phyloP scores from a whole-genome alignment of 495 filamentous ascomycete species.

The Saxophila tyrrhenica region DNA sequence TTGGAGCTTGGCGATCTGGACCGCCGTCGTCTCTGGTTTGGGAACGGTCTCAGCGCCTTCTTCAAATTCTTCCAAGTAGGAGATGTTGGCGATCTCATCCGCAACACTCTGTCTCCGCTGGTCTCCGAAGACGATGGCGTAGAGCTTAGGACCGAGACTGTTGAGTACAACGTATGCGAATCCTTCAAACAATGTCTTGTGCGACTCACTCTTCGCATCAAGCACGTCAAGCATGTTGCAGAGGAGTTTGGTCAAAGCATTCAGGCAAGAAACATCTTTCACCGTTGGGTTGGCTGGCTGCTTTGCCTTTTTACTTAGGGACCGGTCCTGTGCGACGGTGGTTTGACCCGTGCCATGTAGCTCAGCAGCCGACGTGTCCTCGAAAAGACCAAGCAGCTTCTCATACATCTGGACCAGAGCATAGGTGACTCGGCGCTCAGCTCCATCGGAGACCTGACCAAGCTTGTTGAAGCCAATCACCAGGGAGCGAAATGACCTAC shows the following conservation, averaged over 20 bases:
- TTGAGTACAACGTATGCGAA: constrained; percentile 24
- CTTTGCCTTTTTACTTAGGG: background rate
- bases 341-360: background rate
- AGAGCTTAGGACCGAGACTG: constrained; percentile 22
- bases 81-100: constrained; percentile 16
- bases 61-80: constrained; percentile 2
- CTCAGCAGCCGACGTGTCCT: background rate
- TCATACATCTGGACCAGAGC: constrained; percentile 12
- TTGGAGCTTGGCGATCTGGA: constrained; percentile 16
- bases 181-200: constrained; percentile 28
- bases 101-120: constrained; percentile 17
- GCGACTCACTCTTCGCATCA: constrained; percentile 12
- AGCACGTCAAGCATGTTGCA: constrained; percentile 7
- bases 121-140: constrained; percentile 19
- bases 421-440: constrained; percentile 14
- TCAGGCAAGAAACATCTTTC: constrained; percentile 2
- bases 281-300: background rate
- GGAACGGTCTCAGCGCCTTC: background rate
- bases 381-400: constrained; percentile 6
- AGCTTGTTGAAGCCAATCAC: constrained; percentile 13
- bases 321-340: background rate
- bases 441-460: constrained; percentile 3
- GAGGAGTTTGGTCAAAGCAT: constrained; percentile 11
- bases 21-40: constrained; percentile 4
- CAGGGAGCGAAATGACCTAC: constrained; percentile 1